phyloP scores from a whole-genome alignment of 176 grass and related monocot species.

The Guadua angustifolia region DNA sequence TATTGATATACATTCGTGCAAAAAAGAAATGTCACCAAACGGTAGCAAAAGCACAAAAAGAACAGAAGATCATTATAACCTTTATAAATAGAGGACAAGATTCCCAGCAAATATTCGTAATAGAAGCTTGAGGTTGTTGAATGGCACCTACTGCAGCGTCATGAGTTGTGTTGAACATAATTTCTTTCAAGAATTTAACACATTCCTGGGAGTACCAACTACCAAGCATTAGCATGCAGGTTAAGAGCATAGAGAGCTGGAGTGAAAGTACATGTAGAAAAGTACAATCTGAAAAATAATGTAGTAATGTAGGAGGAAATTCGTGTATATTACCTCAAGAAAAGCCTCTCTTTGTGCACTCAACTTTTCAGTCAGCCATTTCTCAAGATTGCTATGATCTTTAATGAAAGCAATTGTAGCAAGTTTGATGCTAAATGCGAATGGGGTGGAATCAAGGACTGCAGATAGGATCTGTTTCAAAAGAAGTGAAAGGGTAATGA shows the following conservation, averaged over 20 bases:
- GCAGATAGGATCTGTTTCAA: conserved; percentile 72
- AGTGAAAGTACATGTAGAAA: conserved; percentile 19
- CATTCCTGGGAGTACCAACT: conserved; percentile 65
- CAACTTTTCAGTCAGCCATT: conserved; percentile 85
- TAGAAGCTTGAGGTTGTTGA: conserved; percentile 51
- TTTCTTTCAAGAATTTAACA: conserved; percentile 83
- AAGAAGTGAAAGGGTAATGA: conserved; percentile 37
- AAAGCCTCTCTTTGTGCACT: conserved; percentile 62
- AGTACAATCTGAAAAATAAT: neutral
- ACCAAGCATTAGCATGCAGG: conserved; percentile 24
- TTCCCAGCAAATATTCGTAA: conserved; percentile 61
- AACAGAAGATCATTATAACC: conserved; percentile 47
- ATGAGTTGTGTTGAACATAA: conserved; percentile 46
- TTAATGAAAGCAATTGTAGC: conserved; percentile 70
- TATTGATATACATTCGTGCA: conserved; percentile 36
- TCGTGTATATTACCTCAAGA: conserved; percentile 70
- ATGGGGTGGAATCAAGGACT: conserved; percentile 70
- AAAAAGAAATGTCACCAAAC: conserved; percentile 10
- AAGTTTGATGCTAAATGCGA: conserved; percentile 82
- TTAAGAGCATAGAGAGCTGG: conserved; percentile 27
- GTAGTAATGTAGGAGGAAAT: neutral
- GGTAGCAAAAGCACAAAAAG: conserved; percentile 30
- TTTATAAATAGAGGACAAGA: conserved; percentile 75
- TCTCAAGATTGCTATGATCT: conserved; percentile 82
- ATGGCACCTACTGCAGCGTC: conserved; percentile 40